A percentile compares a stretch with the other conserved stretches of the same genome.
Conservation (phyloP, 805 yeast species). For the Tetrapisispora phaffii region DNA sequence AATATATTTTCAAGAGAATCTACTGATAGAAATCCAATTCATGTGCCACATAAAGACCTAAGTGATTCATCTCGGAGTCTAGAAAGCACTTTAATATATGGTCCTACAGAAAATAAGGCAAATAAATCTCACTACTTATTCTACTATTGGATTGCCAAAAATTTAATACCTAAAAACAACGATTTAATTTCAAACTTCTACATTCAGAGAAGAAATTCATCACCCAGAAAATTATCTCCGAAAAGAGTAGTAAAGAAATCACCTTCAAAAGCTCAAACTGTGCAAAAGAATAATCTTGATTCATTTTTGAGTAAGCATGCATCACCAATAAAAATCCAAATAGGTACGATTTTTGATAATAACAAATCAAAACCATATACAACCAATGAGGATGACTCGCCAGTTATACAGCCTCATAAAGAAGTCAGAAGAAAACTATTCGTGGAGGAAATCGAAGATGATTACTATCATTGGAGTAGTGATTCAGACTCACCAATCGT, state of each 20-base stretch:
- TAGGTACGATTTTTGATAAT: neutral
- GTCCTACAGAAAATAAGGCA: neutral
- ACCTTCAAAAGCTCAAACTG: constrained; percentile 5
- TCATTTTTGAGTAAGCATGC: constrained; percentile 15
- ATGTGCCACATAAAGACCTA: neutral
- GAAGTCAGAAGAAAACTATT: neutral
- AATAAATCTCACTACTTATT: constrained; percentile 7
- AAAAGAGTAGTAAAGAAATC: constrained; percentile 4
- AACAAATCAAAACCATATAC: neutral
- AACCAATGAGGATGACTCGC: neutral
- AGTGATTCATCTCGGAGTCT: neutral
- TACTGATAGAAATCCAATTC: neutral
- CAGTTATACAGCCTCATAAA: neutral
- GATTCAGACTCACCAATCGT: neutral
- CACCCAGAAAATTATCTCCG: neutral
- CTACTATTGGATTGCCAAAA: constrained; percentile 18
- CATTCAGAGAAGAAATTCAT: neutral
- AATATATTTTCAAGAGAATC: constrained; percentile 1
- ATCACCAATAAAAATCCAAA: constrained; percentile 11
- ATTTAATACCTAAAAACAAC: constrained; percentile 13
- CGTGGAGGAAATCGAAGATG: neutral
- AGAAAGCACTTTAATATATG: neutral
- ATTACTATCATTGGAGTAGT: neutral
- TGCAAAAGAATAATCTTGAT: constrained; percentile 22
- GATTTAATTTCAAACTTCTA: constrained; percentile 9